Evolutionary conservation across 1,284 basidiomycete species (phyloP), one percentile per base, ranked within the genome.

Genomic region (Ganoderma leucocontextum): DNA sequence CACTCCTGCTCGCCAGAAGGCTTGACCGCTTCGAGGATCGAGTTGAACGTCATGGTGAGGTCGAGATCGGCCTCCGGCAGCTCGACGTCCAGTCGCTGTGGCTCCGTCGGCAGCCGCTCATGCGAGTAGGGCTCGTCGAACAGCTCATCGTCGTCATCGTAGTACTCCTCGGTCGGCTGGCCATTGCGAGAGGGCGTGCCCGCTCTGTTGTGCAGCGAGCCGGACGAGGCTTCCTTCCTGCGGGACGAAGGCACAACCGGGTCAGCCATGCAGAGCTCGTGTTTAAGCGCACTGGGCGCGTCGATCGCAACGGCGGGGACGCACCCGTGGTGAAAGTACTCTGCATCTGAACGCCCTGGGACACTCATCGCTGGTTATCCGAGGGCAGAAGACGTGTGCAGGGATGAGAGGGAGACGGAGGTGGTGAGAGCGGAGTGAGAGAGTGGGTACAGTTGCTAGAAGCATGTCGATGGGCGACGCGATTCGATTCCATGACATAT

Each of bases 61-160:
- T 89, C 86, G 65, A 85, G 77, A 66, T 82, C 81, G 60, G 87
- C 80, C 65, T 80, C 69, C 42, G 85, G 84, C 64, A 92, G 86
- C 71, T 89, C 86, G 64, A 90, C 80, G 62, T 83, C 76, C 10
- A 73, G 83, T 60, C 42, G 63, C 59, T 68, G 66, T n/a, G 72
- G 70, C 60, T 68, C 57, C 55, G 72, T 64, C 63, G 70, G 70
- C 62, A 73, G 66, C 58, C 72, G 72, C 64, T 70, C 69, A 60
- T 67, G 69, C 33, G 55, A 33, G 63, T 68, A 70, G 22, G 25
- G 22, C 47, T 49, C 47, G 42, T 70, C 68, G 25, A 67, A 64
- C 52, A 64, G 47, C 64, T 64, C 66, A 36, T 62, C 64, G 61
- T 61, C 60, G 59, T 64, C 70, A 59, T 62, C 60, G 68, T 66